Evolutionary conservation across 2,329 filamentous ascomycete species (phyloP).

Genomic region (Cryphonectria parasitica): DNA sequence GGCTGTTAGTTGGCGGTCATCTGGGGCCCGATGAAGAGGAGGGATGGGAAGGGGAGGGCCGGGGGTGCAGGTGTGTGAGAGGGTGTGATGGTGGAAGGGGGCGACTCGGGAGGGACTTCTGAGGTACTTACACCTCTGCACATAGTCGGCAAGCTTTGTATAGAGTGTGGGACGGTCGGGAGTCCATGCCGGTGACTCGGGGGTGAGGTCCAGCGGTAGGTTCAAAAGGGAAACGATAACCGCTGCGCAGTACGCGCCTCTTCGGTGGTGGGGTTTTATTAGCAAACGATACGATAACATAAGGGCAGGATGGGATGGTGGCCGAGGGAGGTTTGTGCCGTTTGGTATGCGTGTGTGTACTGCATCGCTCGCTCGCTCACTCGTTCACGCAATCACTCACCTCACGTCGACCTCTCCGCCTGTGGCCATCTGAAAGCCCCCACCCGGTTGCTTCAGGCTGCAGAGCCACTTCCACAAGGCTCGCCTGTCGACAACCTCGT

Average conservation of each 20-base stretch:
- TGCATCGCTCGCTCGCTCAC: neutral
- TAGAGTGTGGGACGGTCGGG: conserved; percentile 65
- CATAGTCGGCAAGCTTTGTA: conserved; percentile 76
- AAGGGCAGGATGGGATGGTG: neutral
- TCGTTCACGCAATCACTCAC: conserved; percentile 44
- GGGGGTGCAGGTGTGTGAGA: neutral
- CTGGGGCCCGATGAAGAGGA: conserved; percentile 15
- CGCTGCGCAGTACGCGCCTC: conserved; percentile 90
- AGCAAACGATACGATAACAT: conserved; percentile 5
- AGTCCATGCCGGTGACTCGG: conserved; percentile 68
- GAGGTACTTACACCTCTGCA: conserved; percentile 71
- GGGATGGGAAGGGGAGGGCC: neutral
- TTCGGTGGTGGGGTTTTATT: conserved; percentile 39
- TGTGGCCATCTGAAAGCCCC: conserved; percentile 85
- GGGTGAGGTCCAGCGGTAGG: conserved; percentile 78
- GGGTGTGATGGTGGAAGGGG: neutral
- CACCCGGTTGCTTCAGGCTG: conserved; percentile 80
- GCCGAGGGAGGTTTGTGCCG: neutral
- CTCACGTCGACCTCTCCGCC: conserved; percentile 92
- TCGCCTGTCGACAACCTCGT: conserved; percentile 77
- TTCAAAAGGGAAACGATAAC: conserved; percentile 82
- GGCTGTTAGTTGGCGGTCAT: conserved; percentile 31
- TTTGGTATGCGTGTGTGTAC: neutral
- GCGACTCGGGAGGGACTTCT: conserved; percentile 24
- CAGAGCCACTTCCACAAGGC: conserved; percentile 92